Conservation (phyloP, 768 basidiomycete genomes). For the Tulasnella sp. region DNA sequence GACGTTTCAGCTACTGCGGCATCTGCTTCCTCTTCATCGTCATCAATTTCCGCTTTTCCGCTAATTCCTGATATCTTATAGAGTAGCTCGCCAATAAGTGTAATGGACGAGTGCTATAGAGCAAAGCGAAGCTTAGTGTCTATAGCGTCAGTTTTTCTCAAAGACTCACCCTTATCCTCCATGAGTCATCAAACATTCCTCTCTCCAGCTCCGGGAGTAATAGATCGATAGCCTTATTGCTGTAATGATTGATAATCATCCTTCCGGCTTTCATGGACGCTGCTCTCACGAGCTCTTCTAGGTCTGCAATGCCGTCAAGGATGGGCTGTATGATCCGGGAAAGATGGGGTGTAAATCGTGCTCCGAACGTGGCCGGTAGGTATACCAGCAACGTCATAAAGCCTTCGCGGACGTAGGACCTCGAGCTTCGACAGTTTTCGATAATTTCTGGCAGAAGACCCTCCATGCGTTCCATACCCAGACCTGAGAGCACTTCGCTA, state of each 20-base stretch:
- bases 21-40: constrained; percentile 41
- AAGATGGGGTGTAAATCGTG: constrained; percentile 90
- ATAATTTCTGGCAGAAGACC: constrained; percentile 89
- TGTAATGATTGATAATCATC: constrained; percentile 95
- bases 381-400: constrained; percentile 97
- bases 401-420: constrained; percentile 87
- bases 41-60: constrained; percentile 66
- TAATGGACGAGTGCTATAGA: constrained; percentile 80
- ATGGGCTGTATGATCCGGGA: constrained; percentile 91
- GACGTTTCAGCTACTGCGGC: constrained; percentile 61
- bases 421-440: constrained; percentile 74
- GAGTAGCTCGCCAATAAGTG: constrained; percentile 85
- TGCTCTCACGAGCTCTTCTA: constrained; percentile 90
- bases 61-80: constrained; percentile 97
- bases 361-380: constrained; percentile 90
- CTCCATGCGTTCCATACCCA: constrained; percentile 96
- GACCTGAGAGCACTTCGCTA: constrained; percentile 84
- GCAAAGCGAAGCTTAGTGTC: constrained; percentile 14
- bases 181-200: constrained; percentile 88
- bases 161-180: constrained; percentile 72
- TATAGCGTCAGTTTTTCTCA: not conserved
- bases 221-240: constrained; percentile 80
- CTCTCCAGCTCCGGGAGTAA: constrained; percentile 86
- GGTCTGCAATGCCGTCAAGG: constrained; percentile 77
- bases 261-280: constrained; percentile 98